A percentile compares a stretch with the other conserved stretches of the same genome.
phyloP scores from a whole-genome alignment of 371 early-diverging fungal genomes.

The Mortierella sp. region DNA sequence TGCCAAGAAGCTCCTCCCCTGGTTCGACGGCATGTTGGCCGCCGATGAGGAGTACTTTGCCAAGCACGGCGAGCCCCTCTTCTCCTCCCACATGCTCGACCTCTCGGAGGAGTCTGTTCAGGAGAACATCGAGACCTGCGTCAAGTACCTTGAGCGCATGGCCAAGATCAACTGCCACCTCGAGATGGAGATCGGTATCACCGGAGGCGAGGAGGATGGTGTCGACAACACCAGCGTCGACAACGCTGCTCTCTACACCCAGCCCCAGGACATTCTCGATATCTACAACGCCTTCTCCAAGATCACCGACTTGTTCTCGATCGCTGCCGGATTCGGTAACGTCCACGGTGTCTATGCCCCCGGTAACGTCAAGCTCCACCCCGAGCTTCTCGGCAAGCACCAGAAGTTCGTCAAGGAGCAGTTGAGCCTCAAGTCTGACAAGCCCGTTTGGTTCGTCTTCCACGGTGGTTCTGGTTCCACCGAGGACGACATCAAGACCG shows the following conservation, averaged over 20 bases:
- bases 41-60: constrained; percentile 94
- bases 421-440: constrained; percentile 64
- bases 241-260: constrained; percentile 89
- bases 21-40: constrained; percentile 95
- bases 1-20: constrained; percentile 94
- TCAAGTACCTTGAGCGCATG: constrained; percentile 91
- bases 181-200: constrained; percentile 97
- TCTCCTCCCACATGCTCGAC: constrained; percentile 97
- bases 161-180: constrained; percentile 85
- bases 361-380: constrained; percentile 92
- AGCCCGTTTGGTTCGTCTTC: constrained; percentile 95
- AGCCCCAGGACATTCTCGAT: constrained; percentile 94
- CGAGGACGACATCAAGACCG: constrained; percentile 84
- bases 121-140: constrained; percentile 90
- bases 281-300: constrained; percentile 86
- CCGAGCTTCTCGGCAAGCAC: constrained; percentile 90
- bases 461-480: constrained; percentile 95
- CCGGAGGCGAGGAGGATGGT: constrained; percentile 97
- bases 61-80: constrained; percentile 91
- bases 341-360: constrained; percentile 96
- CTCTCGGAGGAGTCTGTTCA: constrained; percentile 92
- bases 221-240: constrained; percentile 93
- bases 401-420: constrained; percentile 85
- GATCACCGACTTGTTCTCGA: constrained; percentile 87
- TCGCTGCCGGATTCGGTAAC: constrained; percentile 94